phyloP scores from a whole-genome alignment of 2,329 filamentous ascomycete species.

The Pseudogymnoascus sp. region DNA sequence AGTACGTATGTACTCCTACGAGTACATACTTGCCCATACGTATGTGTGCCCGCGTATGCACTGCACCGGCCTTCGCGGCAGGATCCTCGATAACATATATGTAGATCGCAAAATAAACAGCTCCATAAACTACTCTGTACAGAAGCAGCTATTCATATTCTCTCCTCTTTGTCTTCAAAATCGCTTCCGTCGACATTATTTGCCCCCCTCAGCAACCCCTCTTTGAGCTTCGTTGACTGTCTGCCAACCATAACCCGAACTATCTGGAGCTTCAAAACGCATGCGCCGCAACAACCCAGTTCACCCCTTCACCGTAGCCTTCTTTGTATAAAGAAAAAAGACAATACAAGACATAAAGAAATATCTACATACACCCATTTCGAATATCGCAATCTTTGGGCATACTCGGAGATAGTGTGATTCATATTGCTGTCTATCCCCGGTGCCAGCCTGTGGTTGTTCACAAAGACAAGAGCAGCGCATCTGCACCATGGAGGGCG shows the following conservation, averaged over 20 bases:
- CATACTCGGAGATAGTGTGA: neutral
- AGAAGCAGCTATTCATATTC: neutral
- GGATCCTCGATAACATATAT: neutral
- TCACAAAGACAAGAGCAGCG: neutral
- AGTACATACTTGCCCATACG: neutral
- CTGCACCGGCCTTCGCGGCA: neutral
- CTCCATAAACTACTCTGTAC: neutral
- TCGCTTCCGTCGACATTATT: neutral
- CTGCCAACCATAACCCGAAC: neutral
- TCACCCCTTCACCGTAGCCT: neutral
- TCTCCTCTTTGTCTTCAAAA: neutral
- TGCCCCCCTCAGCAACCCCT: neutral
- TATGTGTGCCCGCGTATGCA: neutral
- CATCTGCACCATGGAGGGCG: neutral
- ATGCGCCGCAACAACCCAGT: neutral
- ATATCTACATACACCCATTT: neutral
- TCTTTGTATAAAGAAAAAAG: neutral
- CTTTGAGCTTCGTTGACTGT: neutral
- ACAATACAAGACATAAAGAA: neutral
- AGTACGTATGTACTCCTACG: neutral
- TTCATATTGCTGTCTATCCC: neutral
- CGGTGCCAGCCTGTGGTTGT: constrained; percentile 1
- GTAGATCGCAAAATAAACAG: neutral
- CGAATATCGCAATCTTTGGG: neutral
- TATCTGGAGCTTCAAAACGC: neutral